Percentiles rank a stretch among this genome's conserved stretches.
phyloP scores from a whole-genome alignment of 176 grass and related monocot species.

The Zea luxurians region DNA sequence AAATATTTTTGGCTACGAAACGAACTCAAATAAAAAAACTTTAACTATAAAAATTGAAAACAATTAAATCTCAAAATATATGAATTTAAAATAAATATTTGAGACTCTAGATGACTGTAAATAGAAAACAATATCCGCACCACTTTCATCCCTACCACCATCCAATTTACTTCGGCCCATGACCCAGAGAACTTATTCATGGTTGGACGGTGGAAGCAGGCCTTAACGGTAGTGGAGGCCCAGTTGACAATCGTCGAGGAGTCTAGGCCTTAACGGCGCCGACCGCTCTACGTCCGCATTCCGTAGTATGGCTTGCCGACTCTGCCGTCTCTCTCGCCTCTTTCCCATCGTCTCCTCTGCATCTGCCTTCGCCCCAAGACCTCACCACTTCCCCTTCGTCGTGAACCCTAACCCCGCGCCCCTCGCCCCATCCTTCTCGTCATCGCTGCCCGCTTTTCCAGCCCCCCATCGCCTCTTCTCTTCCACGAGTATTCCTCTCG shows the following conservation, averaged over 20 bases:
- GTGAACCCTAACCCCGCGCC: slow-evolving; percentile 35
- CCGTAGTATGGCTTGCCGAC: slow-evolving; percentile 54
- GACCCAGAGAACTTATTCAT: background rate
- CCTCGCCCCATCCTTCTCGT: background rate
- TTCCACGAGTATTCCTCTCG: slow-evolving; percentile 7
- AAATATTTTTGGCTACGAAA: too few species aligned
- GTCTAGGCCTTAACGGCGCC: background rate
- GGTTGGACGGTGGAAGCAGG: background rate
- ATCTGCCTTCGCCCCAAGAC: background rate
- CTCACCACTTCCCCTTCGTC: slow-evolving; percentile 14
- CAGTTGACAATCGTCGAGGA: background rate
- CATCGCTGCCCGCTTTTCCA: background rate
- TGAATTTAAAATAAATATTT: too few species aligned
- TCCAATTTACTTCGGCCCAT: background rate
- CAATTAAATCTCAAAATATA: too few species aligned
- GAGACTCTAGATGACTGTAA: too few species aligned
- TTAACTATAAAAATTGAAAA: too few species aligned
- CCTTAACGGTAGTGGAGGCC: background rate
- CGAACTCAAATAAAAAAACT: too few species aligned
- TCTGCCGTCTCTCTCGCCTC: slow-evolving; percentile 44
- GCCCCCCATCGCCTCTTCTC: slow-evolving; percentile 40
- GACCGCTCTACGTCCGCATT: too few species aligned
- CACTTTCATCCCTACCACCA: background rate
- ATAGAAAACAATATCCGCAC: too few species aligned
- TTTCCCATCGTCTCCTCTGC: slow-evolving; percentile 28